Percentiles rank a stretch among this genome's conserved stretches.
Conservation (phyloP, 2,329 filamentous ascomycete species). For the Exophiala lecanii-corni region DNA sequence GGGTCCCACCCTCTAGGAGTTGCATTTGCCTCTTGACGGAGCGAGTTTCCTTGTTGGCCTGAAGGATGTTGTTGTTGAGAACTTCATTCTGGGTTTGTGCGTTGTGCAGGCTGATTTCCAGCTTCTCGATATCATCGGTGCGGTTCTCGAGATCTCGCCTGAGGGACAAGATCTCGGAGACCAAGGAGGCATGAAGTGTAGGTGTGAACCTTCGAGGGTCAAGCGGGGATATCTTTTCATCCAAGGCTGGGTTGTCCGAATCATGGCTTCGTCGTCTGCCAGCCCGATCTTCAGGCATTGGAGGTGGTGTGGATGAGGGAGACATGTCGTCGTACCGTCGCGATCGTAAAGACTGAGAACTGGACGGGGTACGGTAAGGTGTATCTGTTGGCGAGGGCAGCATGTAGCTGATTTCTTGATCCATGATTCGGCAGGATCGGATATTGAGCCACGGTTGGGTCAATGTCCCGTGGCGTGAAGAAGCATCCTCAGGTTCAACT, state of each 20-base stretch:
- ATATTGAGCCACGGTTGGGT: slow-evolving; percentile 9
- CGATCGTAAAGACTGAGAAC: slow-evolving; percentile 54
- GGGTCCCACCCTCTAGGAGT: slow-evolving; percentile 79
- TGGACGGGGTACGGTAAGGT: slow-evolving; percentile 61
- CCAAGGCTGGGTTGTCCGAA: slow-evolving; percentile 33
- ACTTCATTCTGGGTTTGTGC: slow-evolving; percentile 70
- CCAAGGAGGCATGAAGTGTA: slow-evolving; percentile 86
- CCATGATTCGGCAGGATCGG: slow-evolving; percentile 15
- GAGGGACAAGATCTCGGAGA: slow-evolving; percentile 85
- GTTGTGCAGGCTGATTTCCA: slow-evolving; percentile 70
- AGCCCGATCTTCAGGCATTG: slow-evolving; percentile 41
- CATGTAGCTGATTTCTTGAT: slow-evolving; percentile 45
- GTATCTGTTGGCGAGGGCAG: slow-evolving; percentile 68
- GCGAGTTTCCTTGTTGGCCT: slow-evolving; percentile 68
- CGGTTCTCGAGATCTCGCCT: slow-evolving; percentile 89
- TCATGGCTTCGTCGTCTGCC: slow-evolving; percentile 35
- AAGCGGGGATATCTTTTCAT: slow-evolving; percentile 69
- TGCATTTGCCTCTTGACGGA: slow-evolving; percentile 80
- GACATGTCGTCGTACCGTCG: slow-evolving; percentile 58
- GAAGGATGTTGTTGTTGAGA: slow-evolving; percentile 58
- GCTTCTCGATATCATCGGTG: slow-evolving; percentile 73
- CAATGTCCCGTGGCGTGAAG: not conserved
- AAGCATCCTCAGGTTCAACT: slow-evolving; percentile 9
- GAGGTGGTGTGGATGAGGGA: slow-evolving; percentile 50
- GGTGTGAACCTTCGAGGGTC: slow-evolving; percentile 93